phyloP scores from a whole-genome alignment of 1,284 basidiomycete genomes.

The Sporisorium exsertum region DNA sequence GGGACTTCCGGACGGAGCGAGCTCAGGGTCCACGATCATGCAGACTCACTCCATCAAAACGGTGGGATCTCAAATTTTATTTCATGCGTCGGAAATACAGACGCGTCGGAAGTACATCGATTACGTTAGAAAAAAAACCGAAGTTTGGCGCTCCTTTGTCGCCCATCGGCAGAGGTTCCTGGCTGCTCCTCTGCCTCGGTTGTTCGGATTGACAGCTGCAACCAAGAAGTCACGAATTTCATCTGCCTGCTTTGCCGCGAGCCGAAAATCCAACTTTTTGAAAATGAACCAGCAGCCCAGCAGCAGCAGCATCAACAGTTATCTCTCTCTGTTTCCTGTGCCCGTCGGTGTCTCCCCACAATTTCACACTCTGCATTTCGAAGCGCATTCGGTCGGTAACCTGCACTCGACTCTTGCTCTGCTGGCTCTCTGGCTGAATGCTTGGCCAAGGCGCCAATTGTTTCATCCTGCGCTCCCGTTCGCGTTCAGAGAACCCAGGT shows the following conservation, averaged over 20 bases:
- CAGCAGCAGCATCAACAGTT: background rate
- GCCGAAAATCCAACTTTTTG: background rate
- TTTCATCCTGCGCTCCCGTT: background rate
- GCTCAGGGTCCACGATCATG: no score
- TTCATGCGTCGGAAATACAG: no score
- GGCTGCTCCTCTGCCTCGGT: background rate
- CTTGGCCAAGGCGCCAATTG: background rate
- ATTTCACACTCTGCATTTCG: background rate
- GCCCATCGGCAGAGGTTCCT: background rate
- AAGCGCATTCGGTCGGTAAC: background rate
- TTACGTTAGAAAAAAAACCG: no score
- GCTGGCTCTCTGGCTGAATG: background rate
- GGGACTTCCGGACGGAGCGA: no score
- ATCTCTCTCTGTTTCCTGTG: background rate
- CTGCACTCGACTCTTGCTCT: background rate
- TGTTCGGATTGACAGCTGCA: slow-evolving; percentile 4
- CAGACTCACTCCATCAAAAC: no score
- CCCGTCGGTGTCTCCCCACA: background rate
- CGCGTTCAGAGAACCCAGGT: no score
- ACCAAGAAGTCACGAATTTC: background rate
- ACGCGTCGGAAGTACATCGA: no score
- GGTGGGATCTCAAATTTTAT: no score
- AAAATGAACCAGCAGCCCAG: background rate
- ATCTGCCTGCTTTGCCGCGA: background rate
- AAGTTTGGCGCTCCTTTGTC: background rate